Base-by-base conservation (phyloP, 495 filamentous ascomycete genomes). In the Podospora sp. region DNA sequence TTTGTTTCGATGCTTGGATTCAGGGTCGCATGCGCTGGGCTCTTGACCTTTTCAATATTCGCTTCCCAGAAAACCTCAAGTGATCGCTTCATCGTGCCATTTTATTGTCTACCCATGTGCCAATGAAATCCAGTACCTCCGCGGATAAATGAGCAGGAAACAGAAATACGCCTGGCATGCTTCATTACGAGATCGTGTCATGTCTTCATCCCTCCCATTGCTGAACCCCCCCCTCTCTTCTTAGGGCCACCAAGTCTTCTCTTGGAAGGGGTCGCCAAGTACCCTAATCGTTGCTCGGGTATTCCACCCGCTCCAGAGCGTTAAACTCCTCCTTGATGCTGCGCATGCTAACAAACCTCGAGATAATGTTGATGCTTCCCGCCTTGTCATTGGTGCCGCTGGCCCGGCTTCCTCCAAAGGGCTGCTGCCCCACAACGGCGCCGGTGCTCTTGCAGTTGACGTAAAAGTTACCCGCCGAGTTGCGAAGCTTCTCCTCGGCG, bases 331-430 rank as follows among this genome's bases (percentile, higher is more conserved):
- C 93, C 86, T 96, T 97, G 72, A 97, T 89, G 51, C 91, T 91
- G 69, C 93, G 84, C 78, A 89, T 80, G 78, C 90, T 93, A 22
- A 95, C 91, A 75, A 96, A 97, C 57, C 93, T 82, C 29, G 84
- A 85, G 68, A 97, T 74, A 61, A 97, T 76, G 74, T 88, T 90
- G 66, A 83, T 82, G 74, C 90, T 93, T 18, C 93, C 93, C 9
- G 92, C 92, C 85, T 97, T 97, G 79, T 97, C 93, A 71, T 95
- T 95, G 53, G 93, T 97, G 16, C 93, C 93, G 70, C 91, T 94
- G 11, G 91, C 92, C 68, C 93, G 84, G 50, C 90, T 89, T 61
- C 93, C 93, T 55, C 93, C 93, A 77, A 97, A 97, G 29, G 93
- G 90, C 79, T 97, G 93, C 84, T 97, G 93, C 16, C 92, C 93